These are phyloP conservation scores for Colletotrichum spaethianum DNA, from an alignment of 2,329 filamentous ascomycete species.

Conservation along the genomic window DNA sequence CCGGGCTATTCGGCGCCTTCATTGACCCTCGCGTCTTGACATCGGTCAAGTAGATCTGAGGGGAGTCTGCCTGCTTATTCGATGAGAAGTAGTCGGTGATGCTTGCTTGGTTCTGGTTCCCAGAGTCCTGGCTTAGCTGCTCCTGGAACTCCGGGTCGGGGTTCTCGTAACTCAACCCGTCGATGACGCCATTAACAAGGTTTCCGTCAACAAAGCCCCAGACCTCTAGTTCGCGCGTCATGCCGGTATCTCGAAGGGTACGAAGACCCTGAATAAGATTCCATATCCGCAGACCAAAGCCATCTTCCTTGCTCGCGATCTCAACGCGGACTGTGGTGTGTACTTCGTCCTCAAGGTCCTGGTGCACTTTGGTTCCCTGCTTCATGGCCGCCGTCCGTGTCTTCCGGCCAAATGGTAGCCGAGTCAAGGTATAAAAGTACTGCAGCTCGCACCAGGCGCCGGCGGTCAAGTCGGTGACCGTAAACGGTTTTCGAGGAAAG, in stretches of 20 bases:
- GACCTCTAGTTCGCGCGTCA: slow-evolving; percentile 83
- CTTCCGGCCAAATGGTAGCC: slow-evolving; percentile 79
- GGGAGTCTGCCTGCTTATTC: slow-evolving; percentile 40
- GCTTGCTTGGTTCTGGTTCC: slow-evolving; percentile 52
- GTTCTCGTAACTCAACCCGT: slow-evolving; percentile 84
- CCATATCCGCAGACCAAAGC: slow-evolving; percentile 87
- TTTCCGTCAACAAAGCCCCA: slow-evolving; percentile 89
- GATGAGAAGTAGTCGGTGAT: slow-evolving; percentile 59
- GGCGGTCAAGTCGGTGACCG: slow-evolving; percentile 89
- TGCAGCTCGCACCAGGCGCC: slow-evolving; percentile 97
- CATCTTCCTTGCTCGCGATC: slow-evolving; percentile 82
- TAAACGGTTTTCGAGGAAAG: slow-evolving; percentile 82
- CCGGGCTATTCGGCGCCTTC: slow-evolving; percentile 75
- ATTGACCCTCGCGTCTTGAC: slow-evolving; percentile 84
- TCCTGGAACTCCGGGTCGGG: slow-evolving; percentile 81
- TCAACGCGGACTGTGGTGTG: slow-evolving; percentile 83
- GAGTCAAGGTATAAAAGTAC: slow-evolving; percentile 88
- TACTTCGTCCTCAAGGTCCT: slow-evolving; percentile 87
- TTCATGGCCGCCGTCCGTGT: slow-evolving; percentile 87
- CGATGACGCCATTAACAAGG: slow-evolving; percentile 90
- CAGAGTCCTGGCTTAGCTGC: slow-evolving; percentile 59
- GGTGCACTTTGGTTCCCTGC: slow-evolving; percentile 83
- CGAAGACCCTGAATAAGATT: slow-evolving; percentile 90
- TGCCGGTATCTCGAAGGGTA: slow-evolving; percentile 77
- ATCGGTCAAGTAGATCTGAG: slow-evolving; percentile 82